Conservation (phyloP, 73 alveolate species). For the Uronychia binucleata region DNA sequence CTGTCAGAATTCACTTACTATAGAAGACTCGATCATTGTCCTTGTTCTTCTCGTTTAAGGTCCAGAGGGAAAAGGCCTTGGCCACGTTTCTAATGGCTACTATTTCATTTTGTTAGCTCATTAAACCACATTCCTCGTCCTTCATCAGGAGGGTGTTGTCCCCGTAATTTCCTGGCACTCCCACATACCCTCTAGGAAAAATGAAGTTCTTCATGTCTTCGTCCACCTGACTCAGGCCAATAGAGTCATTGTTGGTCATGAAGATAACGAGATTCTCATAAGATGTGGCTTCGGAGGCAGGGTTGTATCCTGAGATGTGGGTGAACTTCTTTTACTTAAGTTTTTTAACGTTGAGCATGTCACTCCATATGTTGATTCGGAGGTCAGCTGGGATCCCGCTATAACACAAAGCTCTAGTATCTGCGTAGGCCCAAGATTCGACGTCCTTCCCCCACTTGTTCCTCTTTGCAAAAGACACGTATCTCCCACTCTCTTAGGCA, state of each 20-base stretch:
- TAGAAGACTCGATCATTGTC: background rate
- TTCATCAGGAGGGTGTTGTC: background rate
- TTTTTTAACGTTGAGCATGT: slow-evolving; percentile 9
- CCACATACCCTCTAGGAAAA: slow-evolving; percentile 23
- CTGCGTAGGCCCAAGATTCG: slow-evolving; percentile 17
- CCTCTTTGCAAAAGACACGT: background rate
- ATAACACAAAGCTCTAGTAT: slow-evolving; percentile 14
- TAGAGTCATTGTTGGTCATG: slow-evolving; percentile 7
- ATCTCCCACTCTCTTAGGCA: background rate
- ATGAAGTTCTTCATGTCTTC: slow-evolving; percentile 31
- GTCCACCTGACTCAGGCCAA: slow-evolving; percentile 27
- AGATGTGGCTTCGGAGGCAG: background rate
- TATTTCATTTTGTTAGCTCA: background rate
- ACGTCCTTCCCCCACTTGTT: slow-evolving; percentile 23
- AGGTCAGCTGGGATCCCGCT: slow-evolving; percentile 37
- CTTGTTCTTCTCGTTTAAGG: background rate
- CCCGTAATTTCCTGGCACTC: background rate
- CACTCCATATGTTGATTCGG: slow-evolving; percentile 42
- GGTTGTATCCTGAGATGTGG: too few relatives aligned
- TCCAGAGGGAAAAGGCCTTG: background rate
- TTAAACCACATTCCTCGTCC: background rate
- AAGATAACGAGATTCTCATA: background rate
- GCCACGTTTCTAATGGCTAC: background rate
- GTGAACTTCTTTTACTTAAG: slow-evolving; percentile 16
- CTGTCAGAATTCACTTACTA: too few relatives aligned